These are phyloP conservation scores for Teratosphaeria epicoccoides DNA, from an alignment of 2,329 filamentous ascomycete species.

Conservation along the genomic window DNA sequence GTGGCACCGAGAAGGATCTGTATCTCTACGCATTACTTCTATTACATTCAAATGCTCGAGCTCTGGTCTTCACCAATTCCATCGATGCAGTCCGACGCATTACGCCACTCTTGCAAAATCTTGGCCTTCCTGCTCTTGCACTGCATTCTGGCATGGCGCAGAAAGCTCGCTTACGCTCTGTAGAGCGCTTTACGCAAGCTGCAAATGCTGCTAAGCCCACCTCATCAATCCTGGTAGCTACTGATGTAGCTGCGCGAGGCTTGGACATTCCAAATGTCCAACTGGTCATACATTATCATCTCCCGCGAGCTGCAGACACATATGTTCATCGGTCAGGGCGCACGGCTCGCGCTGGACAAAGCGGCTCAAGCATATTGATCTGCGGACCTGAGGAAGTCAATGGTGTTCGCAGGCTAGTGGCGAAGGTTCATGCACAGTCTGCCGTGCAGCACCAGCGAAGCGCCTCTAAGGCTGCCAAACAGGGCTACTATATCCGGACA, in stretches of 20 bases:
- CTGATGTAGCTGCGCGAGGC: slow-evolving; percentile 85
- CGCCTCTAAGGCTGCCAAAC: slow-evolving; percentile 38
- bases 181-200: slow-evolving; percentile 67
- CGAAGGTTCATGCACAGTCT: slow-evolving; percentile 67
- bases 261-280: slow-evolving; percentile 87
- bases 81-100: slow-evolving; percentile 85
- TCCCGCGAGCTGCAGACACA: slow-evolving; percentile 79
- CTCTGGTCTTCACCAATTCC: slow-evolving; percentile 89
- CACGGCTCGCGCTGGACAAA: slow-evolving; percentile 71
- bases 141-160: slow-evolving; percentile 93
- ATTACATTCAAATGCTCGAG: slow-evolving; percentile 68
- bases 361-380: slow-evolving; percentile 74
- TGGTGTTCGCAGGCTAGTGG: slow-evolving; percentile 70
- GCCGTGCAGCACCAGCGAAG: slow-evolving; percentile 28
- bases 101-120: slow-evolving; percentile 70
- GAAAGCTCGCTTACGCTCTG: slow-evolving; percentile 83
- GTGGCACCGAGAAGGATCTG: slow-evolving; percentile 90
- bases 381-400: slow-evolving; percentile 86
- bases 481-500: slow-evolving; percentile 61
- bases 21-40: slow-evolving; percentile 84
- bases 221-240: slow-evolving; percentile 69
- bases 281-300: slow-evolving; percentile 87
- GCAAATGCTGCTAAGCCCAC: slow-evolving; percentile 30
- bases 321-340: slow-evolving; percentile 95
- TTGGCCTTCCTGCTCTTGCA: slow-evolving; percentile 64